Evolutionary conservation across 495 filamentous ascomycete genomes (phyloP), one percentile per base, ranked within the genome.

Genomic region (Eremomyces bilateralis): DNA sequence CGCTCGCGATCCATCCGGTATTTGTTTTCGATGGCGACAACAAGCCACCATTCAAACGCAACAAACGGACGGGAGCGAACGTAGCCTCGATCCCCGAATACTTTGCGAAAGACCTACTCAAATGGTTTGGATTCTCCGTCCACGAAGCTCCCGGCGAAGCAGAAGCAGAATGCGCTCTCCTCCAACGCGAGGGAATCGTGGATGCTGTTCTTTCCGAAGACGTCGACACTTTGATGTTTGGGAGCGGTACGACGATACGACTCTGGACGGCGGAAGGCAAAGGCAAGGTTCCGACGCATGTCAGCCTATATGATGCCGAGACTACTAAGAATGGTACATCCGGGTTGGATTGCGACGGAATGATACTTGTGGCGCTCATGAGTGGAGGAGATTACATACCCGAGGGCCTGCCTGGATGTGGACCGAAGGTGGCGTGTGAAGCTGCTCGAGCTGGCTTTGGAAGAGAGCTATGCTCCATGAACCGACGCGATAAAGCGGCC

Each of bases 181-280:
- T 99, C 15, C 84, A 99, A 50, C 63, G 65, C 37, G 65, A 71
- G 20, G 82, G 83, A 0, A 61, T 93, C 29, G 90, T 95, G 2
- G 90, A 99, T 54, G 88, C 79, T 0, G 90, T 95, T 10, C 65
- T 99, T 46, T 94, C 80, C 48, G 84, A 99, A 51, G 90, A 99
- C 60, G 82, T 94, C 24, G 90, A 99, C 52, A 83, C 90, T 2
- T 64, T 99, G 45, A 95, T 99, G 90, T 99, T 95, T 51, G 90
- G 90, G 1, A 83, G 79, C 31, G 68, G 63, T 0, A 51, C 66
- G 31, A 88, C 72, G 0, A 55, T 94, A 20, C 67, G 81, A 39
- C 84, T 82, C 45, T 97, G 83, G 71, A 76, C 77, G 0, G 63
- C 59, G 15, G 57, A 60, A 1, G 59, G 63, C 1, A 71, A 73